phyloP scores from a whole-genome alignment of 305 asterid species.

The Solanum hybrid region DNA sequence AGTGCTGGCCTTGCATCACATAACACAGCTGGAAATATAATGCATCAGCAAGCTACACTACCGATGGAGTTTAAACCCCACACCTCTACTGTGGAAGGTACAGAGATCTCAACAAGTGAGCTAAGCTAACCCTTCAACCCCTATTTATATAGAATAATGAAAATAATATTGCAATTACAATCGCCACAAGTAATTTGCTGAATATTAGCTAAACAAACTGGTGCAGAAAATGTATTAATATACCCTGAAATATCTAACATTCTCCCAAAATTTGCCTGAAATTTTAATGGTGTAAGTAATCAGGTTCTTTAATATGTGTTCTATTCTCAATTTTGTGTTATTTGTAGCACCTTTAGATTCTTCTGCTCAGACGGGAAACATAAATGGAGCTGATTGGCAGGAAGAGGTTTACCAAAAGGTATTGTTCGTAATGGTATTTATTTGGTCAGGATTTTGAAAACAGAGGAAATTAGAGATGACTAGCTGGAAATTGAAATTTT shows the following conservation, averaged over 20 bases:
- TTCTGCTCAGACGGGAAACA: conserved; percentile 61
- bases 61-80: background rate
- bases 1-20: conserved; percentile 51
- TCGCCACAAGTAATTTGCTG: background rate
- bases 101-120: background rate
- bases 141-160: background rate
- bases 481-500: too few relatives aligned
- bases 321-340: background rate
- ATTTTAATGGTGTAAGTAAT: background rate
- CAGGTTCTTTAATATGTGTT: background rate
- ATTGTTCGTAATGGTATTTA: conserved; percentile 10
- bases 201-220: background rate
- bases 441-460: background rate
- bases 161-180: background rate
- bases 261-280: background rate
- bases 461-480: background rate
- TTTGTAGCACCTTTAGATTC: conserved; percentile 64
- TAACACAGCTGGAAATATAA: conserved; percentile 49
- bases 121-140: background rate
- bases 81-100: background rate
- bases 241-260: background rate
- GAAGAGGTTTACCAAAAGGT: conserved; percentile 94
- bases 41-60: conserved; percentile 28
- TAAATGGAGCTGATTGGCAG: conserved; percentile 71
- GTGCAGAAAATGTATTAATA: background rate